Conservation (phyloP, 2,329 filamentous ascomycete species). For the Arthrocladium fulminans region DNA sequence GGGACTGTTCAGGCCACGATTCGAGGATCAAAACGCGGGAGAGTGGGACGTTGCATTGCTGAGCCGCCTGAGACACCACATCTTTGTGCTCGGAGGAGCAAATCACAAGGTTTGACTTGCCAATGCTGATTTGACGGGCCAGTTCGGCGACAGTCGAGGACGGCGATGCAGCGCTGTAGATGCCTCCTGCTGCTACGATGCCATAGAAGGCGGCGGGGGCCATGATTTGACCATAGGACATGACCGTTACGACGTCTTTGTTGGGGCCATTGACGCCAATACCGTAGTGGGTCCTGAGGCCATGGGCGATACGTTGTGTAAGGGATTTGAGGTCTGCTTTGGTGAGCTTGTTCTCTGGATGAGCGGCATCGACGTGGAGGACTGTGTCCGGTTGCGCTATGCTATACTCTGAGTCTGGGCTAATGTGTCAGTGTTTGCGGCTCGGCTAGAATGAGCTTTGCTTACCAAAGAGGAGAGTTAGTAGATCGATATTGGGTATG, state of each 20-base stretch:
- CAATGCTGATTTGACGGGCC: constrained; percentile 39
- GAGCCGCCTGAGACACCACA: constrained; percentile 42
- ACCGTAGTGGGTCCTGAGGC: constrained; percentile 46
- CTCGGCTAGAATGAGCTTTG: neutral
- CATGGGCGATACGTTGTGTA: constrained; percentile 46
- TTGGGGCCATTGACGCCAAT: constrained; percentile 43
- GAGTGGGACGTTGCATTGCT: constrained; percentile 37
- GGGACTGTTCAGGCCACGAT: constrained; percentile 30
- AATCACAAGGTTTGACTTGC: constrained; percentile 35
- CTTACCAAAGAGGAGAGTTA: constrained; percentile 20
- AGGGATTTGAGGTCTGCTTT: constrained; percentile 43
- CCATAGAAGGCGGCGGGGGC: constrained; percentile 48
- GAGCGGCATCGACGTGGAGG: constrained; percentile 49
- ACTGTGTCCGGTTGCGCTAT: constrained; percentile 32
- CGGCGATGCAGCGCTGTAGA: constrained; percentile 49
- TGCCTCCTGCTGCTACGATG: constrained; percentile 50
- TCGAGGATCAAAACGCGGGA: constrained; percentile 45
- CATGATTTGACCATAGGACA: constrained; percentile 49
- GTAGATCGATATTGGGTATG: constrained; percentile 18
- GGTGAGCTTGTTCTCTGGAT: constrained; percentile 47
- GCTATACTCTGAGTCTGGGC: constrained; percentile 16
- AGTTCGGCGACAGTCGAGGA: constrained; percentile 45
- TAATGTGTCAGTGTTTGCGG: neutral
- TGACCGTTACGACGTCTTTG: constrained; percentile 48
- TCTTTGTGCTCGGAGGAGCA: constrained; percentile 43